These are phyloP conservation scores for Metschnikowia koreensis DNA, from an alignment of 805 yeast genomes.

Conservation along the genomic window DNA sequence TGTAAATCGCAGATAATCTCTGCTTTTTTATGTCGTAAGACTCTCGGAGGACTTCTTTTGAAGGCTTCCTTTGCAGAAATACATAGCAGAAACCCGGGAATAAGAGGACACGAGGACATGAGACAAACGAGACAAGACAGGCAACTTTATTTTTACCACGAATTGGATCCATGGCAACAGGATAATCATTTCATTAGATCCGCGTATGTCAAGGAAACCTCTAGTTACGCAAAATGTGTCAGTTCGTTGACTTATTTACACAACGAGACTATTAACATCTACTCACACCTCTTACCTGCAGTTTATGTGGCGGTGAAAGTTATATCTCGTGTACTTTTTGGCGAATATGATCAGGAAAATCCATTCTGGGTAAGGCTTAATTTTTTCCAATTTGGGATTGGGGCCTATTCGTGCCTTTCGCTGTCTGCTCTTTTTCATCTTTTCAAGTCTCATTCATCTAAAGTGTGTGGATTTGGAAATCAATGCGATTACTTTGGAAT, in stretches of 20 bases:
- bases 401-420: conserved; percentile 58
- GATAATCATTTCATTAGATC: conserved; percentile 66
- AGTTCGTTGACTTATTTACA: conserved; percentile 54
- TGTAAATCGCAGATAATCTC: neutral
- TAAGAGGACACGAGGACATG: neutral
- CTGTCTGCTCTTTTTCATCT: conserved; percentile 68
- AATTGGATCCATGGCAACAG: conserved; percentile 69
- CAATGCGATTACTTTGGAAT: conserved; percentile 77
- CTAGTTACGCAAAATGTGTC: conserved; percentile 45
- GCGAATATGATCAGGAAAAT: neutral
- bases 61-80: no score
- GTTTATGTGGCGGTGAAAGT: conserved; percentile 19
- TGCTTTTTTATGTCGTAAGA: neutral
- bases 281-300: conserved; percentile 58
- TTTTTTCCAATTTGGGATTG: conserved; percentile 52
- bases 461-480: conserved; percentile 56
- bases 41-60: neutral
- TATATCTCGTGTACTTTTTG: neutral
- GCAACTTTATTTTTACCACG: conserved; percentile 42
- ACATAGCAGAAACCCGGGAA: neutral
- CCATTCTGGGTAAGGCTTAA: conserved; percentile 45
- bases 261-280: conserved; percentile 72
- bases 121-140: no score
- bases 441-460: conserved; percentile 62
- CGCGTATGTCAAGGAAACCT: conserved; percentile 63